phyloP scores from a whole-genome alignment of 345 rosid species.

The Boechera stricta region DNA sequence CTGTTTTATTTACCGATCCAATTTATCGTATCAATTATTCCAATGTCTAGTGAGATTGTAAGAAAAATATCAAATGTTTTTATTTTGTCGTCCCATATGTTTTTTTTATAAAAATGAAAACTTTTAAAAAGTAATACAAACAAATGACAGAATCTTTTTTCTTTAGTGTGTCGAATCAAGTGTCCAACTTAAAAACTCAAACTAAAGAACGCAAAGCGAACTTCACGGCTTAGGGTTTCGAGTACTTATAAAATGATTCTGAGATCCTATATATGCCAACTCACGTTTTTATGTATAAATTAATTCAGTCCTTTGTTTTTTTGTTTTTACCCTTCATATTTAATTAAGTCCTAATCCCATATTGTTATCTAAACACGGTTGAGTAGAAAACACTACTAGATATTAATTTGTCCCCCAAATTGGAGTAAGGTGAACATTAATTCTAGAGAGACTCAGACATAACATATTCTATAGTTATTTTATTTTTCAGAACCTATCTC shows the following conservation, averaged over 20 bases:
- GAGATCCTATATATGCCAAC: neutral
- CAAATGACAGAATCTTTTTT: neutral
- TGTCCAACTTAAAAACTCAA: neutral
- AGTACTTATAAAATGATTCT: neutral
- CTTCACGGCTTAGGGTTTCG: constrained; percentile 27
- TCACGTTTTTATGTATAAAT: neutral
- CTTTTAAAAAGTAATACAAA: neutral
- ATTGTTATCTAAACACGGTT: neutral
- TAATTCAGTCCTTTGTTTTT: neutral
- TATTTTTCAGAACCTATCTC: constrained; percentile 9
- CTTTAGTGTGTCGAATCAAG: constrained; percentile 1
- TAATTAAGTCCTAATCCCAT: neutral
- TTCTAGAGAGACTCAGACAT: neutral
- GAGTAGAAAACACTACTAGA: neutral
- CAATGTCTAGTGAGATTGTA: too few species aligned
- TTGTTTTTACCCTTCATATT: neutral
- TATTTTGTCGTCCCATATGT: too few species aligned
- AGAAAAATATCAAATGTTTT: too few species aligned
- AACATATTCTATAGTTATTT: neutral
- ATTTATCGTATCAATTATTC: too few species aligned
- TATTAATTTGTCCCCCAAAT: neutral
- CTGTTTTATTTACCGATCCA: too few species aligned
- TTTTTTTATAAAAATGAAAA: too few species aligned
- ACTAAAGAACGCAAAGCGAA: constrained; percentile 11
- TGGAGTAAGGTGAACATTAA: neutral